A percentile compares a stretch with the other conserved stretches of the same genome.
These are phyloP conservation scores for Ceratobasidium sp. DNA, from an alignment of 1,284 basidiomycete species.

Conservation along the genomic window DNA sequence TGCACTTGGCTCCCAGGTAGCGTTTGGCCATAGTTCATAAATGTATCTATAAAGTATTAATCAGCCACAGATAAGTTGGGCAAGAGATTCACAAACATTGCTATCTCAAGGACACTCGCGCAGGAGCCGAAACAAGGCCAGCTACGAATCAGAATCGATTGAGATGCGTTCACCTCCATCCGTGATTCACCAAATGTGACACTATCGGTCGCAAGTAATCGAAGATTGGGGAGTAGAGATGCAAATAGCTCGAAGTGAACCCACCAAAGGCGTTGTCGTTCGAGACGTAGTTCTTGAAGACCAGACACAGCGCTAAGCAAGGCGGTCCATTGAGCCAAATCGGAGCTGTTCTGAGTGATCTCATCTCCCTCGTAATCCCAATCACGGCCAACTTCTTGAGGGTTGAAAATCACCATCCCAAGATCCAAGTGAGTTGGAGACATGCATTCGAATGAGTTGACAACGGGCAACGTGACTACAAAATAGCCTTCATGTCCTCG, in stretches of 20 bases:
- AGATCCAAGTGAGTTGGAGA: background rate
- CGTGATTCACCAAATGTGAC: too few species aligned
- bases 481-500: background rate
- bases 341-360: too few species aligned
- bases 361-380: too few species aligned
- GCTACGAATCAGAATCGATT: background rate
- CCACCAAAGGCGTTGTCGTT: background rate
- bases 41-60: too few species aligned
- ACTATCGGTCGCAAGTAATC: background rate
- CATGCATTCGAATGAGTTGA: background rate
- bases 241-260: background rate
- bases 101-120: too few species aligned
- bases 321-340: background rate
- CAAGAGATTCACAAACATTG: too few species aligned
- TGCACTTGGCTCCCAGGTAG: too few species aligned
- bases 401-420: background rate
- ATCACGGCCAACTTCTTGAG: background rate
- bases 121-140: too few species aligned
- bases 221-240: background rate
- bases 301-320: background rate
- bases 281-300: background rate
- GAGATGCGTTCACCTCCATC: background rate
- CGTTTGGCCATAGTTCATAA: too few species aligned
- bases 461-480: background rate
- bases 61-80: too few species aligned